Conservation (phyloP, 2,329 filamentous ascomycete genomes). For the Atkinsonella texensis region DNA sequence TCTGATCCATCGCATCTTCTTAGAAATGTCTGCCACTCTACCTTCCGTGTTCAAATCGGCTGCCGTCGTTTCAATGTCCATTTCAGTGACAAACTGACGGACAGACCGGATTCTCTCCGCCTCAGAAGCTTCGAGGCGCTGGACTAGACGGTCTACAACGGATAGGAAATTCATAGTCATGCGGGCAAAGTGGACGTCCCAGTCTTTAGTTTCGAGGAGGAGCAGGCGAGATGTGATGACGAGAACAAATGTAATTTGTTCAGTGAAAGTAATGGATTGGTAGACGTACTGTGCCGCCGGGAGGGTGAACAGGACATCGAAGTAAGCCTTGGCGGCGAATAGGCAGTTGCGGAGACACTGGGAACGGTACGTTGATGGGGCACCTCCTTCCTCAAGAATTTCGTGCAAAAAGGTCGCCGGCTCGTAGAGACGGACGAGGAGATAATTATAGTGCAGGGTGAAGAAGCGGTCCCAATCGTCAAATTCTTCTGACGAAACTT, state of each 20-base stretch:
- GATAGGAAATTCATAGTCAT: slow-evolving; percentile 9
- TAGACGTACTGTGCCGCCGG: slow-evolving; percentile 13
- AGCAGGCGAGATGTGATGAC: slow-evolving; percentile 13
- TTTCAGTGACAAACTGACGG: slow-evolving; percentile 10
- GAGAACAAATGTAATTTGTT: slow-evolving; percentile 9
- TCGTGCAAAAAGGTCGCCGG: slow-evolving; percentile 23
- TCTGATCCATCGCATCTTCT: slow-evolving; percentile 17
- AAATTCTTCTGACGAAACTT: slow-evolving; percentile 5
- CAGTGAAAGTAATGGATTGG: slow-evolving; percentile 12
- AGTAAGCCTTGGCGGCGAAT: slow-evolving; percentile 21
- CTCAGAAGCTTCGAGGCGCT: slow-evolving; percentile 8
- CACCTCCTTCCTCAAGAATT: slow-evolving; percentile 14
- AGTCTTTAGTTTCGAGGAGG: slow-evolving; percentile 14
- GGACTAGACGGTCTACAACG: slow-evolving; percentile 9
- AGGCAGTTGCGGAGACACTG: slow-evolving; percentile 25
- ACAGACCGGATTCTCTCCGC: slow-evolving; percentile 1
- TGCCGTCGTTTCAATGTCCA: slow-evolving; percentile 10
- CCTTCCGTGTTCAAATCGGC: slow-evolving; percentile 10
- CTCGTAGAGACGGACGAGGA: slow-evolving; percentile 26
- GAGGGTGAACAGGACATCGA: slow-evolving; percentile 18
- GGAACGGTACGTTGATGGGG: slow-evolving; percentile 16
- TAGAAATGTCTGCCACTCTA: not conserved
- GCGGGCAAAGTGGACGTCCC: slow-evolving; percentile 12
- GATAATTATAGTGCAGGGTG: slow-evolving; percentile 22
- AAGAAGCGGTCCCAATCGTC: slow-evolving; percentile 14